These are phyloP conservation scores for Mycosphaerelloides madeirae DNA, from an alignment of 2,329 filamentous ascomycete genomes.

Conservation along the genomic window DNA sequence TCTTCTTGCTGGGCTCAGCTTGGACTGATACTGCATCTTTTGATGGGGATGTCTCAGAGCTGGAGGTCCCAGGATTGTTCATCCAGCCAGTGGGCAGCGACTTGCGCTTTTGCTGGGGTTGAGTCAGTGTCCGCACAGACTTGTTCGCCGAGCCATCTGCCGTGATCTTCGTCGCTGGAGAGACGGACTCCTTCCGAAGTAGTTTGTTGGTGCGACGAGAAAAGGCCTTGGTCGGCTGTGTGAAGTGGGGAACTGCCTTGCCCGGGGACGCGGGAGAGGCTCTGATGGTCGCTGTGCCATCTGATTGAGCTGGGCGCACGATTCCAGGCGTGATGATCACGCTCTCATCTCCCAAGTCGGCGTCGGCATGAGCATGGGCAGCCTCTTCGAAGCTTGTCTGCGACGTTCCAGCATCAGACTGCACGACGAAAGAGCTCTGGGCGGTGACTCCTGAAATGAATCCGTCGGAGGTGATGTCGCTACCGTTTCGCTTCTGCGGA, in stretches of 20 bases:
- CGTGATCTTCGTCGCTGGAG: conserved; percentile 1
- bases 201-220: conserved; percentile 22
- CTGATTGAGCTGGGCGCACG: neutral
- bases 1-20: conserved; percentile 22
- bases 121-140: conserved; percentile 15
- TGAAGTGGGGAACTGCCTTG: conserved; percentile 23
- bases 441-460: neutral
- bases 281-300: neutral
- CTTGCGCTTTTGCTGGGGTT: conserved; percentile 24
- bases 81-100: conserved; percentile 28
- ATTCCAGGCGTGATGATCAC: conserved; percentile 1
- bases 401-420: neutral
- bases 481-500: neutral
- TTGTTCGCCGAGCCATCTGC: conserved; percentile 17
- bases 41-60: neutral
- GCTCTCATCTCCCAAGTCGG: neutral
- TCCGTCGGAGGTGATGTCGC: neutral
- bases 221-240: conserved; percentile 29
- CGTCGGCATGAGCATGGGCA: neutral
- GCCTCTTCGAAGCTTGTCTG: neutral
- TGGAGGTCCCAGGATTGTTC: neutral
- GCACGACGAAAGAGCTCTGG: neutral
- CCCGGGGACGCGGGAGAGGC: neutral
- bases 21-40: neutral
- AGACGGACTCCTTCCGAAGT: conserved; percentile 18